Evolutionary conservation across 345 rosid species (phyloP).

Genomic region (Carallia pectinifolia): DNA sequence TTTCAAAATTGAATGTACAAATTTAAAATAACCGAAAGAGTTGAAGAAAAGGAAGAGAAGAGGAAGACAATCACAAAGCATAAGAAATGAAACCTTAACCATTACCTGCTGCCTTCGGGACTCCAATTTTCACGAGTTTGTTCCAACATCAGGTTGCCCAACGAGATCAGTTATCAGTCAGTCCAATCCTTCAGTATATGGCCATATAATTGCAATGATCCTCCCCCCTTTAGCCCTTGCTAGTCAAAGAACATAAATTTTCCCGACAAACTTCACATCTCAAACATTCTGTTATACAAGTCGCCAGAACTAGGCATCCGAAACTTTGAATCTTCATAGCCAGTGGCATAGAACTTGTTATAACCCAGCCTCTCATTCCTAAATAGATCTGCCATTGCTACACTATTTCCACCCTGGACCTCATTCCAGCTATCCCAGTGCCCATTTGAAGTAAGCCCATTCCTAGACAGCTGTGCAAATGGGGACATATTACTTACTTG

Average conservation of each 20-base stretch:
- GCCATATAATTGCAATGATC: conserved; percentile 5
- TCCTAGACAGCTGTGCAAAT: conserved; percentile 53
- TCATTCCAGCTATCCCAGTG: conserved; percentile 81
- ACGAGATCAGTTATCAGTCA: conserved; percentile 26
- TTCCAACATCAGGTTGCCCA: conserved; percentile 39
- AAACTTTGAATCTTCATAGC: conserved; percentile 68
- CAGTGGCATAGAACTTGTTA: conserved; percentile 48
- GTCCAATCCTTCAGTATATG: conserved; percentile 21
- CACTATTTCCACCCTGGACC: conserved; percentile 53
- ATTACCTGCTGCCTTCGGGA: conserved; percentile 40
- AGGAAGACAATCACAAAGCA: not conserved
- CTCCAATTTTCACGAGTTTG: conserved; percentile 26
- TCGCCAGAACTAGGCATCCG: conserved; percentile 67
- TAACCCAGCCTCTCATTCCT: conserved; percentile 57
- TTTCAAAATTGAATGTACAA: no score
- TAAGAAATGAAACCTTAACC: not conserved
- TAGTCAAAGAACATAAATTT: conserved; percentile 19
- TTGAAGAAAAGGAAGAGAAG: not conserved
- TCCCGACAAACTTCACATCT: conserved; percentile 46
- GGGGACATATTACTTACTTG: conserved; percentile 48
- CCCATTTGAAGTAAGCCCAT: conserved; percentile 52
- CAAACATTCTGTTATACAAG: conserved; percentile 67
- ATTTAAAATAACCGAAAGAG: not conserved
- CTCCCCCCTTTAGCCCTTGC: conserved; percentile 17
- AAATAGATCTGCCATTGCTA: conserved; percentile 63